Conservation (phyloP, 768 basidiomycete genomes). For the Suillus brevipes region DNA sequence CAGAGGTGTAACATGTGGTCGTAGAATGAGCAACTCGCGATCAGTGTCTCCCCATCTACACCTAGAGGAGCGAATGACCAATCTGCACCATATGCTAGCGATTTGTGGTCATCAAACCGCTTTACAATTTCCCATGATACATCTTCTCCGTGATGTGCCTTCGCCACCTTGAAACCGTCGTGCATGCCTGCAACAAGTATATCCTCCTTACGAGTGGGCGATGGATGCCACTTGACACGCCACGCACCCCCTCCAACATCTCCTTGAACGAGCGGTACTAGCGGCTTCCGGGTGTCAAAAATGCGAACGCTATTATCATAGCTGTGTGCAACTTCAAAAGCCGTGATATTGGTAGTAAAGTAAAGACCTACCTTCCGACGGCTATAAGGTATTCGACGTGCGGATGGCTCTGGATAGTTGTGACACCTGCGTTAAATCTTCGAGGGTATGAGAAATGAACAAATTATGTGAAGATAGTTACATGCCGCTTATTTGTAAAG, state of each 20-base stretch:
- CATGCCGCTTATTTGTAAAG: constrained; percentile 73
- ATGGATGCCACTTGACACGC: constrained; percentile 96
- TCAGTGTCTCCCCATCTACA: constrained; percentile 43
- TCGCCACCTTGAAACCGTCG: constrained; percentile 87
- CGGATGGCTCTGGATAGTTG: constrained; percentile 84
- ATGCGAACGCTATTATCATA: constrained; percentile 81
- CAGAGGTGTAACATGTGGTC: constrained; percentile 85
- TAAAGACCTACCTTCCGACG: constrained; percentile 74
- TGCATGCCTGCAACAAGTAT: constrained; percentile 97
- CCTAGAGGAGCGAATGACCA: constrained; percentile 60
- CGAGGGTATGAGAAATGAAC: background rate
- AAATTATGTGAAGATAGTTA: background rate
- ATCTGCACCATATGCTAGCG: constrained; percentile 89
- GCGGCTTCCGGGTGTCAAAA: constrained; percentile 77
- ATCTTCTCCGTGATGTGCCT: constrained; percentile 19
- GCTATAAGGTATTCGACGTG: constrained; percentile 79
- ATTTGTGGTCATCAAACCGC: constrained; percentile 74
- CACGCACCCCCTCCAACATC: constrained; percentile 91
- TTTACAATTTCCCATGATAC: constrained; percentile 42
- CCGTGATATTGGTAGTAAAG: background rate
- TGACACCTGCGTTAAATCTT: constrained; percentile 93
- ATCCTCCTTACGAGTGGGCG: constrained; percentile 59
- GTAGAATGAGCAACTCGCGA: constrained; percentile 95
- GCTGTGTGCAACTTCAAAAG: constrained; percentile 40
- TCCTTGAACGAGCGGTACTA: constrained; percentile 53